Evolutionary conservation across 2,329 filamentous ascomycete species (phyloP).

Genomic region (Clathrospora elynae): DNA sequence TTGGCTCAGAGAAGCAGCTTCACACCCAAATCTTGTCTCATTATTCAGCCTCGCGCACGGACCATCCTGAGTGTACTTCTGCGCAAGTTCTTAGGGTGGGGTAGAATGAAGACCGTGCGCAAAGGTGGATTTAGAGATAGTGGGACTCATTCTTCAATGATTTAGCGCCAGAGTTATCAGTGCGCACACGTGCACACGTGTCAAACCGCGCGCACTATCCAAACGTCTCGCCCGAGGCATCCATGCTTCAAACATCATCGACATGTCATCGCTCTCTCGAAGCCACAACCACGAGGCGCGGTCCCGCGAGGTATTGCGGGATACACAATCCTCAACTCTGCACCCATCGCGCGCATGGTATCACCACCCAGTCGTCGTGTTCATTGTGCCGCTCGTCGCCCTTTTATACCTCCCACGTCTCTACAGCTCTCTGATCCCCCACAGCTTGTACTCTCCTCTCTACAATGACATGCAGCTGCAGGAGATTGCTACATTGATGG

Average conservation of each 20-base stretch:
- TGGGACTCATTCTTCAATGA: conserved; percentile 10
- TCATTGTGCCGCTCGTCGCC: conserved; percentile 9
- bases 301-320: no score
- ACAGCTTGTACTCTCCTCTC: not conserved
- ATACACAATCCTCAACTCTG: no score
- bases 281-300: not conserved
- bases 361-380: conserved; percentile 14
- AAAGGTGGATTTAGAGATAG: conserved; percentile 2
- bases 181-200: conserved; percentile 21
- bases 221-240: no score
- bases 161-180: conserved; percentile 10
- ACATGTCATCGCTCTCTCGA: not conserved
- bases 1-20: conserved; percentile 19
- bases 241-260: no score
- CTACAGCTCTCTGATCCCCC: conserved; percentile 4
- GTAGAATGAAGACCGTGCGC: no score
- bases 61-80: no score
- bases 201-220: conserved; percentile 7
- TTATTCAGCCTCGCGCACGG: no score
- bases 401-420: conserved; percentile 8
- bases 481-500: conserved; percentile 15
- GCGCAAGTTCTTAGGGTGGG: no score
- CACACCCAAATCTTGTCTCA: no score
- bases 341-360: conserved; percentile 8
- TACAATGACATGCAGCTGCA: conserved; percentile 16